These are phyloP conservation scores for Nakaseomyces sp. DNA, from an alignment of 1,139 yeast species.

Conservation along the genomic window DNA sequence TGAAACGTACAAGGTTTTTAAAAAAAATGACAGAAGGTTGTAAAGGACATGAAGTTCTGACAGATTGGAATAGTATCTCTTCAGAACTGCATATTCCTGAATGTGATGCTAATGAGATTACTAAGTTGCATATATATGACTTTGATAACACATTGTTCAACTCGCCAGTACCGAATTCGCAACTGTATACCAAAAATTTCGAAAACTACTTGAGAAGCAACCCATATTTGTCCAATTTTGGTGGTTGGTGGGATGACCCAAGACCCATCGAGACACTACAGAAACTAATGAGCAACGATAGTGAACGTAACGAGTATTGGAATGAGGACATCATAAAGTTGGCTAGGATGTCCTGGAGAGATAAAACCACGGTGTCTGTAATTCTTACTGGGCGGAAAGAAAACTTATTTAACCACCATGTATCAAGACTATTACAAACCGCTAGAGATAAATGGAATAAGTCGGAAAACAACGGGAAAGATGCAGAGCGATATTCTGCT, in stretches of 20 bases:
- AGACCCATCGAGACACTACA: constrained; percentile 22
- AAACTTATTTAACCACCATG: constrained; percentile 24
- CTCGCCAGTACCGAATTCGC: constrained; percentile 39
- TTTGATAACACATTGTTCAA: constrained; percentile 41
- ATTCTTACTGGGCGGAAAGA: constrained; percentile 38
- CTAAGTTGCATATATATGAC: constrained; percentile 37
- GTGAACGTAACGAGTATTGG: constrained; percentile 32
- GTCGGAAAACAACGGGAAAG: neutral
- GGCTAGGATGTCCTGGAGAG: constrained; percentile 30
- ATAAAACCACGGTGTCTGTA: constrained; percentile 32
- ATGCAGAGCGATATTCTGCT: neutral
- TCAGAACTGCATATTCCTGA: constrained; percentile 15
- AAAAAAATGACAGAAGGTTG: neutral
- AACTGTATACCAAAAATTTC: constrained; percentile 30
- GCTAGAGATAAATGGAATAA: constrained; percentile 8
- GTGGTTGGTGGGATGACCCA: constrained; percentile 42
- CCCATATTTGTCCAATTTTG: constrained; percentile 24
- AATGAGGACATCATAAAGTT: constrained; percentile 34
- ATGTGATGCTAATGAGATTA: constrained; percentile 13
- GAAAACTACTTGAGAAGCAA: constrained; percentile 14
- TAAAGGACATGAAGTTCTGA: constrained; percentile 8
- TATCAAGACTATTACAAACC: constrained; percentile 22
- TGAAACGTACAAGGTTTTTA: too few relatives aligned
- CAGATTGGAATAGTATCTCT: constrained; percentile 25
- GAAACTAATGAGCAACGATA: neutral